Evolutionary conservation across 805 yeast species (phyloP).

Genomic region (Tanozyma kutaoensis): DNA sequence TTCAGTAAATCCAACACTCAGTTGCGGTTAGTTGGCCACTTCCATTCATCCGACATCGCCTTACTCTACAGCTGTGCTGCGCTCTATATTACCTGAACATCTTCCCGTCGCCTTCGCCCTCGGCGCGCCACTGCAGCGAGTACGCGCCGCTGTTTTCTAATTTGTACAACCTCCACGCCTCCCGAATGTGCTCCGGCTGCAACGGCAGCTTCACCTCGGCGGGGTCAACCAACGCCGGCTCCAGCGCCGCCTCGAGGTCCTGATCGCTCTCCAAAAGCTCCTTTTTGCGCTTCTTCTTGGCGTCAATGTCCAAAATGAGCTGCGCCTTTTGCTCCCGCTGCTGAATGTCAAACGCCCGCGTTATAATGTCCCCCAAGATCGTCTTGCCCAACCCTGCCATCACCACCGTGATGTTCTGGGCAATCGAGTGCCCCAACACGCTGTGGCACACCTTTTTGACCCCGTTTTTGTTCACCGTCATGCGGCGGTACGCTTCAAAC

Average conservation of each 20-base stretch:
- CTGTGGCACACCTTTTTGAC: slow-evolving; percentile 72
- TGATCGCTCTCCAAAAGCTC: slow-evolving; percentile 23
- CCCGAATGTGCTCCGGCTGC: slow-evolving; percentile 73
- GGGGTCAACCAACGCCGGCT: slow-evolving; percentile 15
- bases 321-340: slow-evolving; percentile 34
- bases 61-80: too few species aligned
- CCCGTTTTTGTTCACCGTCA: slow-evolving; percentile 46
- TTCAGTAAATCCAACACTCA: too few species aligned
- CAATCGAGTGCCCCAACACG: slow-evolving; percentile 66
- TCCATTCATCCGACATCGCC: too few species aligned
- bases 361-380: slow-evolving; percentile 81
- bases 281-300: slow-evolving; percentile 20
- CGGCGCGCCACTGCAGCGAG: slow-evolving; percentile 53
- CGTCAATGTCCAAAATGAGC: slow-evolving; percentile 20
- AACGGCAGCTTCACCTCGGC: slow-evolving; percentile 46
- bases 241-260: slow-evolving; percentile 5
- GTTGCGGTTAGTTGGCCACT: too few species aligned
- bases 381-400: slow-evolving; percentile 81
- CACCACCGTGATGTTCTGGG: slow-evolving; percentile 68
- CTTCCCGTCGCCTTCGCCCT: slow-evolving; percentile 57
- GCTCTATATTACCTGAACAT: slow-evolving; percentile 44
- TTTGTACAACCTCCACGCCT: slow-evolving; percentile 74
- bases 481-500: slow-evolving; percentile 77
- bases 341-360: slow-evolving; percentile 65
- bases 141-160: slow-evolving; percentile 54